A percentile compares a stretch with the other conserved stretches of the same genome.
Evolutionary conservation across 139 green algal genomes (phyloP).

Genomic region (Pycnococcus provasolii): DNA sequence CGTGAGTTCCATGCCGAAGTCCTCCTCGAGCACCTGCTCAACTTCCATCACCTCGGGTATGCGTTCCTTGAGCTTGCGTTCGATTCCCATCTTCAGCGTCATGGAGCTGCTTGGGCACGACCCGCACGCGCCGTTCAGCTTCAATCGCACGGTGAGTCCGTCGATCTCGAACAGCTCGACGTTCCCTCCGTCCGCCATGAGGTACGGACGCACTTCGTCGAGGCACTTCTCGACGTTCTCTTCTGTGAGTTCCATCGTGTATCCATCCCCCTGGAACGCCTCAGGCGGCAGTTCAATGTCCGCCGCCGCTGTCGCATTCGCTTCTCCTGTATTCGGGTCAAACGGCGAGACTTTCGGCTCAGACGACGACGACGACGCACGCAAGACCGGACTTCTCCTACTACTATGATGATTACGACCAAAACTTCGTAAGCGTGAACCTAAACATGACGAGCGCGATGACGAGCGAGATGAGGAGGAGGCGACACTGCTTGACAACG

Average conservation of each 20-base stretch:
- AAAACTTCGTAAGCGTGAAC: too few species aligned
- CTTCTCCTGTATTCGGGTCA: too few species aligned
- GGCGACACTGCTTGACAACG: too few species aligned
- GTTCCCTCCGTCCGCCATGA: constrained; percentile 96
- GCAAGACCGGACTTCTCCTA: too few species aligned
- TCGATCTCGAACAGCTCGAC: constrained; percentile 98
- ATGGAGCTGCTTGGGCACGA: constrained; percentile 78
- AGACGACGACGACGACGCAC: too few species aligned
- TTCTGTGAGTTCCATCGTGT: constrained; percentile 82
- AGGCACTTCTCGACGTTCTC: constrained; percentile 94
- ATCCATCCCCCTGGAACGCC: too few species aligned
- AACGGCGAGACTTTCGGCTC: too few species aligned
- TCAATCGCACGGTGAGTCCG: constrained; percentile 76
- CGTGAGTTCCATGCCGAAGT: constrained; percentile 73
- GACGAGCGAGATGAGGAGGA: too few species aligned
- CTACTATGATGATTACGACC: too few species aligned
- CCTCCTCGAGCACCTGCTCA: constrained; percentile 85
- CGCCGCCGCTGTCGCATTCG: too few species aligned
- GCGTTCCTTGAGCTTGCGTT: constrained; percentile 82
- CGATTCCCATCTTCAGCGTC: constrained; percentile 99
- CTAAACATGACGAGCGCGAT: too few species aligned
- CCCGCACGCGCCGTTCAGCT: constrained; percentile 84
- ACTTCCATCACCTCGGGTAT: constrained; percentile 97
- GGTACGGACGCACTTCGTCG: constrained; percentile 90
- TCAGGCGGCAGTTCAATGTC: too few species aligned